Evolutionary conservation across 331 rosid genomes (phyloP).

Genomic region (Saraca asoca): DNA sequence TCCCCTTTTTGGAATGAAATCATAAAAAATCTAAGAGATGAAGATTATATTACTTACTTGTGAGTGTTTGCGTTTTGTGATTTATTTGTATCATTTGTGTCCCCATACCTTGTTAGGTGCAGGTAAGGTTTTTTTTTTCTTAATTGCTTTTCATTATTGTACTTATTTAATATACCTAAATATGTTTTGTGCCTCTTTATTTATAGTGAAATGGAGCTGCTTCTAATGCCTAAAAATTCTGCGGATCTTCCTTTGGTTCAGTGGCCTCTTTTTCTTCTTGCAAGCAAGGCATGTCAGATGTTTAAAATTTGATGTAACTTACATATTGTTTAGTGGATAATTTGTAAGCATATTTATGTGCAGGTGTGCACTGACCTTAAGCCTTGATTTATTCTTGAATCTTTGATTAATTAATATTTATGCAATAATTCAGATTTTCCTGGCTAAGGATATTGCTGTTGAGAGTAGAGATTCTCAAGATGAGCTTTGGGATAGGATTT

Average conservation of each 20-base stretch:
- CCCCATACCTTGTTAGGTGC: background rate
- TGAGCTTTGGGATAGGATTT: constrained; percentile 85
- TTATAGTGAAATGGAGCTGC: constrained; percentile 83
- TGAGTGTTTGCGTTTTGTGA: too few relatives aligned
- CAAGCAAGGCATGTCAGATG: constrained; percentile 78
- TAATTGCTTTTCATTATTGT: background rate
- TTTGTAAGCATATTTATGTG: background rate
- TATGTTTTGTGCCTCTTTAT: constrained; percentile 22
- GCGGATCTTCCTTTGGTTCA: constrained; percentile 81
- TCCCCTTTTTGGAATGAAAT: constrained; percentile 98
- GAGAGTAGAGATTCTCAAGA: constrained; percentile 72
- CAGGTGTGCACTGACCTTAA: constrained; percentile 5
- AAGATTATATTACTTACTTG: constrained; percentile 85
- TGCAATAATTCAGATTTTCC: constrained; percentile 60
- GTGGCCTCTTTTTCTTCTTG: constrained; percentile 97
- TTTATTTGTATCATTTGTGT: background rate
- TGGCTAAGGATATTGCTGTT: constrained; percentile 87
- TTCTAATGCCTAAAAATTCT: constrained; percentile 78
- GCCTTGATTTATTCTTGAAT: constrained; percentile 1
- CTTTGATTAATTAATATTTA: constrained; percentile 26
- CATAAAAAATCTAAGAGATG: constrained; percentile 77
- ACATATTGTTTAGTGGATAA: background rate
- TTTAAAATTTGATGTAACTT: constrained; percentile 9
- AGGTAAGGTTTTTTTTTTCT: too few relatives aligned
- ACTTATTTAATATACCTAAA: background rate